Base-by-base conservation (phyloP, 768 basidiomycete species). In the Hericium rajendrae region DNA sequence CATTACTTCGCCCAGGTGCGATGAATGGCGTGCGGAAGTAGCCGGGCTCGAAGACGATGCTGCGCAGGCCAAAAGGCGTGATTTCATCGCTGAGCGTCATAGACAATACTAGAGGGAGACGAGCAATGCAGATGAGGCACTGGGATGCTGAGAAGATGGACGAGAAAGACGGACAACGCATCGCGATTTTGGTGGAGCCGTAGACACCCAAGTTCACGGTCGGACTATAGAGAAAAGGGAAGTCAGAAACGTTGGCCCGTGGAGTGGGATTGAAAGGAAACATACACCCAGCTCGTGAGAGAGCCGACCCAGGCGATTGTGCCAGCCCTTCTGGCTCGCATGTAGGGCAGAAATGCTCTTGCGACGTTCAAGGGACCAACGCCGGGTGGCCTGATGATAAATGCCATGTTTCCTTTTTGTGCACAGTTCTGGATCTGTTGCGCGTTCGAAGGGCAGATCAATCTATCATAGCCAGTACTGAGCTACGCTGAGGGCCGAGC, bases 221-320 rank as follows among this genome's bases (percentile, higher is more conserved):
- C n/a, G 18, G 5, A 20, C 43, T 46, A 18, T 2, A n/a, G 4
- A 20, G 20, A 20, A 20, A 2, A 46, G 2, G 1, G n/a, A n/a
- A 20, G 20, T 18, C 43, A 46, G 15, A 32, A 26, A 46, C 6
- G 15, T 16, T 46, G 8, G 0, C 43, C 16, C 6, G 43, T 32
- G 5, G 9, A 32, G 9, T 8, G 32, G 5, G 32, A 32, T 32
- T 32, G 32, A n/a, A 46, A n/a, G 26, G 9, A 9, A 12, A 32
- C 61, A 11, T 40, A 40, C 38, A 24, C 20, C 58, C 58, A 62
- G 26, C 51, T 55, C 8, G 46, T 53, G n/a, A 53, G 46, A 46
- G 57, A 58, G 4, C 62, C 62, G 22, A 64, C 20, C 40, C 62
- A 57, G 18, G 62, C 40, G 38, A 65, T 57, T 24, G 62, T 65